Conservation (phyloP, 2,329 filamentous ascomycete genomes). For the Orbilia ellipsospora region DNA sequence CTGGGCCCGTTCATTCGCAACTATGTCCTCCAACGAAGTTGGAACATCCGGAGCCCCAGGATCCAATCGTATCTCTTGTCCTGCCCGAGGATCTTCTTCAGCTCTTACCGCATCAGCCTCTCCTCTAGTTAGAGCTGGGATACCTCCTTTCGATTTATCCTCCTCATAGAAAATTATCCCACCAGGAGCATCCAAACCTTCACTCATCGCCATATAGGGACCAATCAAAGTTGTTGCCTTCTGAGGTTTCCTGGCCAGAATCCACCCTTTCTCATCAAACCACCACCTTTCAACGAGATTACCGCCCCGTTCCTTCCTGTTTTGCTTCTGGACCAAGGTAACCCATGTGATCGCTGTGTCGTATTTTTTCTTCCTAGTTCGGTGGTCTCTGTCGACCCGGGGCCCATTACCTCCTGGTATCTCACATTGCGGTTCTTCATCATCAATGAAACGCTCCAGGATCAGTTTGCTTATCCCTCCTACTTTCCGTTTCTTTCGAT, state of each 20-base stretch:
- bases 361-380: background rate
- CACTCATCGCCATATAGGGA: no score
- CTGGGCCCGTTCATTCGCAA: background rate
- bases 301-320: background rate
- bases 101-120: background rate
- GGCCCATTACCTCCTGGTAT: background rate
- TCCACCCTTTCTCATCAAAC: slow-evolving; percentile 24
- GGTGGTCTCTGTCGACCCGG: background rate
- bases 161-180: slow-evolving; percentile 6
- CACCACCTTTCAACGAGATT: slow-evolving; percentile 1
- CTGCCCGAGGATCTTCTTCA: background rate
- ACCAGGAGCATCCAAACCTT: background rate
- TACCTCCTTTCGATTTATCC: slow-evolving; percentile 2
- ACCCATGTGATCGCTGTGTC: slow-evolving; percentile 3
- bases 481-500: no score
- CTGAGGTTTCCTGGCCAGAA: slow-evolving; percentile 9
- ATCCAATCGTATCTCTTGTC: background rate
- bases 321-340: background rate
- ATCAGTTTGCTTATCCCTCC: background rate
- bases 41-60: background rate
- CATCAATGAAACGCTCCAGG: background rate
- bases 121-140: background rate
- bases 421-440: background rate
- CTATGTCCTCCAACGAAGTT: background rate
- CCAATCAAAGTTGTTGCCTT: background rate